Percentiles rank a stretch among this genome's conserved stretches.
phyloP scores from a whole-genome alignment of 2,329 filamentous ascomycete genomes.

The Alternaria triticimaculans region DNA sequence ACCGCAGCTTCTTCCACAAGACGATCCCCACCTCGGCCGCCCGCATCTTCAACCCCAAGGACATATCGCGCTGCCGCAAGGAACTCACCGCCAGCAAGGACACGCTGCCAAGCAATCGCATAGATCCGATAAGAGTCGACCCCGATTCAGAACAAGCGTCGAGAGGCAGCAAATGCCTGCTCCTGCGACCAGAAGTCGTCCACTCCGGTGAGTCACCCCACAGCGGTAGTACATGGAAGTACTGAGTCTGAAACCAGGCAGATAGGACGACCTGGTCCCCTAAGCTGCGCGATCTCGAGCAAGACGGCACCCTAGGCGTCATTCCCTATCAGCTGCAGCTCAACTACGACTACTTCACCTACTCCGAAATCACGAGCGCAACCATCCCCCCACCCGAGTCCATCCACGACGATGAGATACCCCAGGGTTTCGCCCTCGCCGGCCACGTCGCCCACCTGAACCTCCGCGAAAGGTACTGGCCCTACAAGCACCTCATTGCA shows the following conservation, averaged over 20 bases:
- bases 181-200: conserved; percentile 54
- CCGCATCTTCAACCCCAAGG: conserved; percentile 73
- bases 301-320: conserved; percentile 71
- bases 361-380: conserved; percentile 81
- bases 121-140: conserved; percentile 66
- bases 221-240: conserved; percentile 19
- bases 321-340: conserved; percentile 78
- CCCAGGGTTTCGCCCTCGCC: conserved; percentile 84
- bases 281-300: conserved; percentile 71
- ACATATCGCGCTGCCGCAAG: conserved; percentile 75
- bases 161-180: conserved; percentile 53
- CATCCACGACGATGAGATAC: conserved; percentile 78
- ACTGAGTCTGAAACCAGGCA: conserved; percentile 54
- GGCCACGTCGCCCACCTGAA: conserved; percentile 97
- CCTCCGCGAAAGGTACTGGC: conserved; percentile 79
- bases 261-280: conserved; percentile 78
- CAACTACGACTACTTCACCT: conserved; percentile 86
- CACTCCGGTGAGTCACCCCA: conserved; percentile 42
- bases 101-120: conserved; percentile 67
- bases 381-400: conserved; percentile 74
- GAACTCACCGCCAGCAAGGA: conserved; percentile 71
- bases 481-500: conserved; percentile 86
- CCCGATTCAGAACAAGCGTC: conserved; percentile 65
- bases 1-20: conserved; percentile 82
- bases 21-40: conserved; percentile 79